Evolutionary conservation across 148 eudicot genomes (phyloP).

Genomic region (Rhododendron henanense): DNA sequence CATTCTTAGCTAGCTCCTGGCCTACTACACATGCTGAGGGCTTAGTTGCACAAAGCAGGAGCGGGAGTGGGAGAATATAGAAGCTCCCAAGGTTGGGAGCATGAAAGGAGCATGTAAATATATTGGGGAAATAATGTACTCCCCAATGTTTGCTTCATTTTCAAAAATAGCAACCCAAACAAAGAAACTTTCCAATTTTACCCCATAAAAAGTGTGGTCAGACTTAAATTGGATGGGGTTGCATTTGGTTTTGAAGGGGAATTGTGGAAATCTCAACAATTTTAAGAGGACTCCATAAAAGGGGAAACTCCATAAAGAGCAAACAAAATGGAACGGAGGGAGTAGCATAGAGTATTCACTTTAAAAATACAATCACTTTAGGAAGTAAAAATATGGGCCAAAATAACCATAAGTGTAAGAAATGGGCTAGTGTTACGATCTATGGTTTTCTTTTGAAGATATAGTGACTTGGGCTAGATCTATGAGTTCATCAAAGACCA

Average conservation of each 20-base stretch:
- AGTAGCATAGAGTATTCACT: not conserved
- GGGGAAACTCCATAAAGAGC: not conserved
- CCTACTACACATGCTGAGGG: not conserved
- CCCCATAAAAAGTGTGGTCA: not conserved
- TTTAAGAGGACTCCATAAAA: not conserved
- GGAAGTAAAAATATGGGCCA: not conserved
- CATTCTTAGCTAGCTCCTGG: not conserved
- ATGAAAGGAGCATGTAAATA: too few relatives aligned
- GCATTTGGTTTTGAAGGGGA: not conserved
- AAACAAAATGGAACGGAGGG: not conserved
- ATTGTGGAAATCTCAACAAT: not conserved
- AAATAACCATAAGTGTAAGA: not conserved
- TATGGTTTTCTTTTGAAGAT: not conserved
- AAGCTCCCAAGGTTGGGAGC: not conserved
- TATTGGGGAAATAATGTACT: not conserved
- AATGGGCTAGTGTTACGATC: not conserved
- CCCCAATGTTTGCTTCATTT: not conserved
- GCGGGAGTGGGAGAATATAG: not conserved
- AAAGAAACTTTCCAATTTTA: not conserved
- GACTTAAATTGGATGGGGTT: not conserved
- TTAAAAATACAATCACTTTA: not conserved
- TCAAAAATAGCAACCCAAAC: too few relatives aligned
- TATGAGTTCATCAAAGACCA: not conserved
- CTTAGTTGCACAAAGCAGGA: not conserved
- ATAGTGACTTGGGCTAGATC: not conserved